Conservation (phyloP, 306 rosid species). For the Pueraria montana region DNA sequence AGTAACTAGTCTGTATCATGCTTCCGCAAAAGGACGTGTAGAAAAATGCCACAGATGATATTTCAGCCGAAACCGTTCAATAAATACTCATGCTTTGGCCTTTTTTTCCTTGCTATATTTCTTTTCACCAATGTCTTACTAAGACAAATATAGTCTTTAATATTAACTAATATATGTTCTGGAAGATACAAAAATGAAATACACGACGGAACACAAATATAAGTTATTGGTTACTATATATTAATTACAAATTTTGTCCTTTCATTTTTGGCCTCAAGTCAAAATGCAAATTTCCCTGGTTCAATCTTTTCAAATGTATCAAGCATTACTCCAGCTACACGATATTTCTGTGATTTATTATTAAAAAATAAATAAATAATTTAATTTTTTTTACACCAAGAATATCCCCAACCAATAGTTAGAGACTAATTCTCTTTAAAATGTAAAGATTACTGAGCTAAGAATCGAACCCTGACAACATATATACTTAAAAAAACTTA, state of each 20-base stretch:
- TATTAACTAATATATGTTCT: no score
- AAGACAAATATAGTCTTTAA: no score
- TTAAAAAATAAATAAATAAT: not conserved
- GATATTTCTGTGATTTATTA: not conserved
- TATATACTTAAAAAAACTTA: no score
- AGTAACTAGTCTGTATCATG: not conserved
- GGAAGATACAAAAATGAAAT: no score
- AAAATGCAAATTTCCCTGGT: not conserved
- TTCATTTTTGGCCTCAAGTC: not conserved
- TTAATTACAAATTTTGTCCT: not conserved
- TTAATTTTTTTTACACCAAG: no score
- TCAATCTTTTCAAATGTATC: not conserved
- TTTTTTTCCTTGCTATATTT: not conserved
- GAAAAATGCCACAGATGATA: not conserved
- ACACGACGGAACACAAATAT: not conserved
- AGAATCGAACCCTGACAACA: no score
- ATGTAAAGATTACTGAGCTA: no score
- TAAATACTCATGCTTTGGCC: not conserved
- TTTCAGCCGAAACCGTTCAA: not conserved
- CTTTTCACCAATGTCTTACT: no score
- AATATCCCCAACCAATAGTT: not conserved
- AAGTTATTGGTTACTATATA: not conserved
- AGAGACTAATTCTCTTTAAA: no score
- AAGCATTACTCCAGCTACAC: not conserved
- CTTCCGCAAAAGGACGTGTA: not conserved